Percentiles rank a stretch among this genome's conserved stretches.
These are phyloP conservation scores for Sordaria brevicollis DNA, from an alignment of 495 filamentous ascomycete genomes.

Conservation along the genomic window DNA sequence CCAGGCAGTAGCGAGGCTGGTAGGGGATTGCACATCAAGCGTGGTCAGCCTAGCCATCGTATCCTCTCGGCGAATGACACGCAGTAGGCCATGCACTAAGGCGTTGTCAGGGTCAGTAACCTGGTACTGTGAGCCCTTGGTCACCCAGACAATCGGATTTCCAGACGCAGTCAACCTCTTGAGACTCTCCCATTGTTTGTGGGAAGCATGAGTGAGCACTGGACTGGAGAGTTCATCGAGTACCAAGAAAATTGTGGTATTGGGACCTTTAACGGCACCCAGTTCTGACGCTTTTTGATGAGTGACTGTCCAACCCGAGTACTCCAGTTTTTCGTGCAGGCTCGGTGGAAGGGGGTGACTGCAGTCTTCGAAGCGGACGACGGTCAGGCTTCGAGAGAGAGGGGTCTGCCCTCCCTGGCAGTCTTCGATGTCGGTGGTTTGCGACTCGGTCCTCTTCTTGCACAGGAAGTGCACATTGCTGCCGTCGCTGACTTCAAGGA, in stretches of 20 bases:
- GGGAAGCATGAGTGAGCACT: conserved; percentile 3
- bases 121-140: conserved; percentile 16
- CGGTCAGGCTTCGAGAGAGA: neutral
- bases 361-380: neutral
- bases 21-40: conserved; percentile 22
- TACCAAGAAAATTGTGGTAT: conserved; percentile 7
- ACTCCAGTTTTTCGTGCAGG: neutral
- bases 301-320: neutral
- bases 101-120: conserved; percentile 21
- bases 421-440: neutral
- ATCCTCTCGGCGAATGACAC: conserved; percentile 21
- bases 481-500: neutral
- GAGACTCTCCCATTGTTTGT: conserved; percentile 13
- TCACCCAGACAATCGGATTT: conserved; percentile 24
- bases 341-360: neutral
- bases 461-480: neutral
- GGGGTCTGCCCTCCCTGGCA: neutral
- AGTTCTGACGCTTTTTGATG: neutral
- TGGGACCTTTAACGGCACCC: neutral
- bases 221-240: conserved; percentile 14
- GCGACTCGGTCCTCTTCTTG: neutral
- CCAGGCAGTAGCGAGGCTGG: conserved; percentile 2
- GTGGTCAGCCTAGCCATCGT: conserved; percentile 12
- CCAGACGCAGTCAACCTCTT: conserved; percentile 8
- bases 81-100: conserved; percentile 19